Conservation (phyloP, 2,329 filamentous ascomycete species). For the Diaporthe sp. region DNA sequence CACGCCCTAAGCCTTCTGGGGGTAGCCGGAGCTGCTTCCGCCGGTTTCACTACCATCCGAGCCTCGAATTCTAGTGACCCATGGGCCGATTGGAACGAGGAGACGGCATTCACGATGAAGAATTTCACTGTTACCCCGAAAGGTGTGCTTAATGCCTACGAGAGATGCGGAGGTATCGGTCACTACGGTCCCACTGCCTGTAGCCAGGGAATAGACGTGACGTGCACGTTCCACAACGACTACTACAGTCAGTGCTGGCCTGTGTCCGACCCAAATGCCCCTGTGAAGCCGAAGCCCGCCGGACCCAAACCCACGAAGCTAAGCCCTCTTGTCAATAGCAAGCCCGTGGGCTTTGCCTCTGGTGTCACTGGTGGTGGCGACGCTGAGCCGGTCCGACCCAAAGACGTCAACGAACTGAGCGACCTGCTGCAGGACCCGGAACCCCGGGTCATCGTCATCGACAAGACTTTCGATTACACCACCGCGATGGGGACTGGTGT, state of each 20-base stretch:
- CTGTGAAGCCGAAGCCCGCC: background rate
- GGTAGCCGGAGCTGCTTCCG: background rate
- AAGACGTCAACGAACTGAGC: background rate
- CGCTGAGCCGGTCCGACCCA: background rate
- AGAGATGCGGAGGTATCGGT: background rate
- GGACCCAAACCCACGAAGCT: background rate
- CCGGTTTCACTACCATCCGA: background rate
- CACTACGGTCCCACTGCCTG: background rate
- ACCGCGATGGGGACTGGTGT: slow-evolving; percentile 62
- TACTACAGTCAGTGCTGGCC: background rate
- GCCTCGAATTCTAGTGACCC: background rate
- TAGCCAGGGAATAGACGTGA: background rate
- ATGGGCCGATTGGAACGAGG: background rate
- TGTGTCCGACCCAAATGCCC: background rate
- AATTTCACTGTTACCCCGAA: background rate
- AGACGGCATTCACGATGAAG: background rate
- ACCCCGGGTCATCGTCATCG: slow-evolving; percentile 68
- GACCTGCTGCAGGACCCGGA: slow-evolving; percentile 63
- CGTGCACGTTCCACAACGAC: background rate
- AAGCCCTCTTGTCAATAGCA: background rate
- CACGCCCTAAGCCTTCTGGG: background rate
- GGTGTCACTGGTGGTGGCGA: background rate
- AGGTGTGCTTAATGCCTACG: background rate
- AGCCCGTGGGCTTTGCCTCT: background rate
- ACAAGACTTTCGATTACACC: slow-evolving; percentile 66